phyloP scores from a whole-genome alignment of 352 stramenopile genomes.

The Phytopythium ostracodes region DNA sequence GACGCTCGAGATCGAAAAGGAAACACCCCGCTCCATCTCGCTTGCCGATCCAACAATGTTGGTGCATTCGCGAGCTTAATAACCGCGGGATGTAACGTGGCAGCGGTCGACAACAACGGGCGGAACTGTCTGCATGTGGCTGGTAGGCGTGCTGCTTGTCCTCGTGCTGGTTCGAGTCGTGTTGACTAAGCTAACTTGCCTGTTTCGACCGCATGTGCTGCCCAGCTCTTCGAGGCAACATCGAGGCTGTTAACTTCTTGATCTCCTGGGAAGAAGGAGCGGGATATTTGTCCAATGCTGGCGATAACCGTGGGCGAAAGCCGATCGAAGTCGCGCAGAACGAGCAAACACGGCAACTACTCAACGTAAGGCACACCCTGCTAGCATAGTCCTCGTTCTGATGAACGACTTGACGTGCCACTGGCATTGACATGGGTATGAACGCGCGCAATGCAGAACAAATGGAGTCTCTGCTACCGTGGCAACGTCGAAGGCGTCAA shows the following conservation, averaged over 20 bases:
- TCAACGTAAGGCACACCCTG: conserved; percentile 21
- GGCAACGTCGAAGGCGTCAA: conserved; percentile 28
- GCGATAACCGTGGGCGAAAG: conserved; percentile 34
- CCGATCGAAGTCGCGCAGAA: conserved; percentile 31
- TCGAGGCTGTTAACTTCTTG: conserved; percentile 30
- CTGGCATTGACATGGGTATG: background rate
- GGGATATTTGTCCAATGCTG: conserved; percentile 19
- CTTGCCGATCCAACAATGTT: conserved; percentile 23
- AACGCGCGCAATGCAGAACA: conserved; percentile 18
- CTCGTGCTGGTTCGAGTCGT: background rate
- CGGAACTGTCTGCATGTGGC: conserved; percentile 45
- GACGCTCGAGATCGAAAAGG: conserved; percentile 31
- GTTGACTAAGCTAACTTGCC: too few species aligned
- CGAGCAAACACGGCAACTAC: conserved; percentile 16
- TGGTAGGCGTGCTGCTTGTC: conserved; percentile 17
- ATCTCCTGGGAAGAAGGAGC: conserved; percentile 45
- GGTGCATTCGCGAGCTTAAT: conserved; percentile 25
- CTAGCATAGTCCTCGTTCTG: too few species aligned
- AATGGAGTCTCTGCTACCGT: conserved; percentile 34
- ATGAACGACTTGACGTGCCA: background rate
- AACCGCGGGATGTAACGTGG: conserved; percentile 21
- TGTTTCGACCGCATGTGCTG: conserved; percentile 4
- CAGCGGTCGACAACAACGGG: conserved; percentile 24
- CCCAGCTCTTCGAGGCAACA: conserved; percentile 22
- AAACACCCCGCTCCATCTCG: conserved; percentile 39